Percentiles rank a stretch among this genome's conserved stretches.
These are phyloP conservation scores for Neolentinus lepideus DNA, from an alignment of 1,284 basidiomycete species.

Conservation along the genomic window DNA sequence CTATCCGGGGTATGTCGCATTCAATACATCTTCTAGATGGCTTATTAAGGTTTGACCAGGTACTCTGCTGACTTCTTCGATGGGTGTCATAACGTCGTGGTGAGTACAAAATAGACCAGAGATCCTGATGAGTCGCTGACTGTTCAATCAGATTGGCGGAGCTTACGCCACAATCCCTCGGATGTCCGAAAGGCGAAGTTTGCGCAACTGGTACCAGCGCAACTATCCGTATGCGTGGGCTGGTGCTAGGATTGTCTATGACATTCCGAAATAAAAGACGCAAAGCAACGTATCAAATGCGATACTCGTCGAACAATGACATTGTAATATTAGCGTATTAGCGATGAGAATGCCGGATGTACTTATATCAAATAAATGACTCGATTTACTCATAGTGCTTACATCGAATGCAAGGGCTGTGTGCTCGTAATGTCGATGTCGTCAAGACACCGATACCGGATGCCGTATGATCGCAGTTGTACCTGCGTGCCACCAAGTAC, in stretches of 20 bases:
- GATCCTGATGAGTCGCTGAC: not conserved
- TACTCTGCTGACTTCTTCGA: conserved; percentile 92
- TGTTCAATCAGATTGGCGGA: conserved; percentile 67
- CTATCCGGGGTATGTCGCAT: conserved; percentile 71
- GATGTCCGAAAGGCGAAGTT: conserved; percentile 65
- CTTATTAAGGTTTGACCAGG: not conserved
- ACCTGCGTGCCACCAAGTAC: no score
- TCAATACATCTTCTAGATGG: not conserved
- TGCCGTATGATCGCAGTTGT: no score
- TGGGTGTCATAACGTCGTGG: conserved; percentile 76
- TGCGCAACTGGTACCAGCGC: conserved; percentile 83
- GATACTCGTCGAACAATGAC: no score
- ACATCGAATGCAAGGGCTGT: no score
- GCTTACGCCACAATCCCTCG: conserved; percentile 86
- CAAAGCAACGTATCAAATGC: no score
- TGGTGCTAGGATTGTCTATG: conserved; percentile 69
- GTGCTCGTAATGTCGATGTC: no score
- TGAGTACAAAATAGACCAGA: conserved; percentile 32
- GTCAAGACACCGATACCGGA: no score
- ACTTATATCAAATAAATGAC: no score
- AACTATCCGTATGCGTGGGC: conserved; percentile 74
- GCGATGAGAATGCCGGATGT: no score
- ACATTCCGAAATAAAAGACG: conserved; percentile 23
- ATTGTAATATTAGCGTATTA: no score
- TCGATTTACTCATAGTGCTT: no score